Percentiles rank a stretch among this genome's conserved stretches.
These are phyloP conservation scores for Ogataea methanolica DNA, from an alignment of 805 yeast species.

Conservation along the genomic window DNA sequence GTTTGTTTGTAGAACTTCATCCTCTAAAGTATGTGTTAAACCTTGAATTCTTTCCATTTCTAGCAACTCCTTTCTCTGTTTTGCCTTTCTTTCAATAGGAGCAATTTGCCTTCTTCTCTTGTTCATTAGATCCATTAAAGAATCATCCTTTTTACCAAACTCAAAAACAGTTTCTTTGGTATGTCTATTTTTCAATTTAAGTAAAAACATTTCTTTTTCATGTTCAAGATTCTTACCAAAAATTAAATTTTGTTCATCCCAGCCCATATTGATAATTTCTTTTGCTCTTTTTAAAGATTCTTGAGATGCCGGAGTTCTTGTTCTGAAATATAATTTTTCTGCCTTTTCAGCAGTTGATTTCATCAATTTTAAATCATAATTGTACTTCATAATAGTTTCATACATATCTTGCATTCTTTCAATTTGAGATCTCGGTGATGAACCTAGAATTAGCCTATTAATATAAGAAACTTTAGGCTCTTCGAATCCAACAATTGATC, in stretches of 20 bases:
- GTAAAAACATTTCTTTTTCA: constrained; percentile 70
- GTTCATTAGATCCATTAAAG: constrained; percentile 77
- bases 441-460: constrained; percentile 75
- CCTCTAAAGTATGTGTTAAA: constrained; percentile 65
- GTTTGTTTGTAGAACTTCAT: constrained; percentile 57
- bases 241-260: constrained; percentile 85
- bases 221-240: constrained; percentile 73
- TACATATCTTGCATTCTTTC: constrained; percentile 73
- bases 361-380: constrained; percentile 63
- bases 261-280: constrained; percentile 67
- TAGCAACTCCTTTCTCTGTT: constrained; percentile 59
- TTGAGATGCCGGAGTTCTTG: constrained; percentile 79
- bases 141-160: constrained; percentile 65
- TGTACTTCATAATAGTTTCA: constrained; percentile 51
- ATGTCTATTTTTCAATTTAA: constrained; percentile 61
- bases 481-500: constrained; percentile 23
- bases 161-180: constrained; percentile 93
- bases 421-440: constrained; percentile 66
- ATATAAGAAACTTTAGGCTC: constrained; percentile 68
- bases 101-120: constrained; percentile 83
- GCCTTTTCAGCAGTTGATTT: constrained; percentile 78
- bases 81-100: constrained; percentile 66
- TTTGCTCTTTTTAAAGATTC: constrained; percentile 85
- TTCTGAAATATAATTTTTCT: constrained; percentile 79
- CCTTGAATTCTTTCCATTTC: constrained; percentile 77